A percentile compares a stretch with the other conserved stretches of the same genome.
phyloP scores from a whole-genome alignment of 352 stramenopile genomes.

The Hyphochytrium catenoides region DNA sequence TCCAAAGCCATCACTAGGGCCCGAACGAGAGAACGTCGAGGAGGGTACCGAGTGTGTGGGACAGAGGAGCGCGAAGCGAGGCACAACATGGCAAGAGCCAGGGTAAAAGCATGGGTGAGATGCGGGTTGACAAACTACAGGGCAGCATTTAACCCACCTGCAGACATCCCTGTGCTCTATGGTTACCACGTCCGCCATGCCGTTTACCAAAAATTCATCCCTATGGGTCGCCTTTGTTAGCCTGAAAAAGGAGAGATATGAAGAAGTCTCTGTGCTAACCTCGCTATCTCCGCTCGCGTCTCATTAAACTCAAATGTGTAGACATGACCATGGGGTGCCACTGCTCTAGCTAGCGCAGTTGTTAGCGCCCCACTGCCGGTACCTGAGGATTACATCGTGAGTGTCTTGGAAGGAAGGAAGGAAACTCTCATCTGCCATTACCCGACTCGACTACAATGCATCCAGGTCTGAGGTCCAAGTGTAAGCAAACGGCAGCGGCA shows the following conservation, averaged over 20 bases:
- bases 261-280: constrained; percentile 1
- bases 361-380: constrained; percentile 77
- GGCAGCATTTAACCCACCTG: constrained; percentile 30
- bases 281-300: constrained; percentile 63
- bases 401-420: not conserved
- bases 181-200: constrained; percentile 64
- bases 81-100: too few species aligned
- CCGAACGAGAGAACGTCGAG: not conserved
- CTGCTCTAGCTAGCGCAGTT: constrained; percentile 66
- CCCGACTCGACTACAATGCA: constrained; percentile 38
- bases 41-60: not conserved
- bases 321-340: constrained; percentile 64
- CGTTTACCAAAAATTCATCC: constrained; percentile 80
- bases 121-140: too few species aligned
- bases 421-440: constrained; percentile 16
- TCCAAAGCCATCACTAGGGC: constrained; percentile 17
- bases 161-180: constrained; percentile 87
- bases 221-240: constrained; percentile 1
- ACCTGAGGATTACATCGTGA: constrained; percentile 21
- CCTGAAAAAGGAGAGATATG: not conserved
- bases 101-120: too few species aligned
- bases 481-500: constrained; percentile 71
- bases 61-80: too few species aligned
- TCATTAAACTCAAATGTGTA: constrained; percentile 98
- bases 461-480: constrained; percentile 63